Evolutionary conservation across 164 flowering plant genomes (phyloP), one percentile per base, ranked within the genome.

Genomic region (Umbellularia californica): DNA sequence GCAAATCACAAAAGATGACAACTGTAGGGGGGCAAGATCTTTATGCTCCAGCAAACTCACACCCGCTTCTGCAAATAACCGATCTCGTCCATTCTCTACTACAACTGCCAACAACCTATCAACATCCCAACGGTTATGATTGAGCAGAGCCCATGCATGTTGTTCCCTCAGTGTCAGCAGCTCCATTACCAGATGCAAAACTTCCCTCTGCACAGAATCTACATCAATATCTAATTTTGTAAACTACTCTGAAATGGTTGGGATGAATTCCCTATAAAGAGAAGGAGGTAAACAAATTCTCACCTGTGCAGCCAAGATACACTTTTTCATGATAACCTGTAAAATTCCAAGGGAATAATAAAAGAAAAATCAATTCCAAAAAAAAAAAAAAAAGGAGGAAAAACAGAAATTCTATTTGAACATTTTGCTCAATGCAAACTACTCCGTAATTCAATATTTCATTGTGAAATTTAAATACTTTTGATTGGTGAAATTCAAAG

Each of bases 141-240:
- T 93, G 74, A 93, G 94, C 77, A 93, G 77, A 58, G 93, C 90
- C 47, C 98, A 85, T 0, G 98, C 95, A 81, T 91, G 95, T n/a
- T 91, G 92, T 76, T 91, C 95, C 50, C 83, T 82, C 71, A 93
- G 58, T 22, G 86, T 84, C 4, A 93, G 84, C 80, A 90, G 30
- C 5, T 93, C 95, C 88, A 87, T 90, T 22, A 93, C 91, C 72
- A 80, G 85, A 12, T 77, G 87, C 82, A 93, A 81, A 75, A 88
- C 95, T 71, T 88, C 92, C 65, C 76, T 87, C 98, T 92, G 83
- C 78, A 82, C 1, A 70, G 25, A 41, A 55, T 52, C 77, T 64
- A 41, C 52, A 50, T 52, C 74, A 71, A 27, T 24, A 67, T 67
- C 50, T 17, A 67, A 67, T 17, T 12, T 14, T 14, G 22, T 19